A percentile compares a stretch with the other conserved stretches of the same genome.
These are phyloP conservation scores for Oryza longistaminata DNA, from an alignment of 176 grass and related monocot species.

Conservation along the genomic window DNA sequence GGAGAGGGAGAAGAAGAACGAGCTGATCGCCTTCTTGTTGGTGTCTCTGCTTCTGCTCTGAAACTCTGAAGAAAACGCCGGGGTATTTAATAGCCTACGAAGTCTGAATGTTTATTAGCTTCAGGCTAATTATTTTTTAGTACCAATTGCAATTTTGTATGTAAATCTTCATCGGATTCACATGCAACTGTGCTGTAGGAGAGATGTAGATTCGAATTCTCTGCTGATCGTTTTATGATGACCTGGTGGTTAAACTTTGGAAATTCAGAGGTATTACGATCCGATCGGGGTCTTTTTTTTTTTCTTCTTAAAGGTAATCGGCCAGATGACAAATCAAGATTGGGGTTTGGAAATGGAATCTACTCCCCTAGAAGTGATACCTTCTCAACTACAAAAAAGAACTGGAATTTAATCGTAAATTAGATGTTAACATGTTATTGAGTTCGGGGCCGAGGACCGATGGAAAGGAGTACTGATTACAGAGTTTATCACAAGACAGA, in stretches of 20 bases:
- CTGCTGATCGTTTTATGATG: not conserved
- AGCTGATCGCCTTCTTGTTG: not conserved
- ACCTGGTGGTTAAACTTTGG: not conserved
- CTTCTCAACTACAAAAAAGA: not conserved
- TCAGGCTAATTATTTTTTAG: not conserved
- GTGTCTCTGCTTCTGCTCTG: not conserved
- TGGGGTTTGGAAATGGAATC: not conserved
- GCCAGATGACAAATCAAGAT: not conserved
- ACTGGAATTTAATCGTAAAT: too few species aligned
- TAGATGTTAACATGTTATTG: too few species aligned
- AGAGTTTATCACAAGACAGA: too few species aligned
- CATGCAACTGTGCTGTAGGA: not conserved
- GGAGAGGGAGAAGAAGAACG: not conserved
- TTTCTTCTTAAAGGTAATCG: not conserved
- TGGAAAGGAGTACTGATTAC: too few species aligned
- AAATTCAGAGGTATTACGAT: not conserved
- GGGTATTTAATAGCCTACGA: not conserved
- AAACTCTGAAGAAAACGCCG: not conserved
- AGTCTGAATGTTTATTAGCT: not conserved
- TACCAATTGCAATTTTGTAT: not conserved
- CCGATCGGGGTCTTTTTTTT: not conserved
- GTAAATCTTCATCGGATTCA: not conserved
- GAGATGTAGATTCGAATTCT: not conserved
- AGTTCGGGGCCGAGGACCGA: too few species aligned
- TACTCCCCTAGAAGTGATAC: constrained; percentile 14